These are phyloP conservation scores for Knoxia roxburghii DNA, from an alignment of 257 asterid genomes.

Conservation along the genomic window DNA sequence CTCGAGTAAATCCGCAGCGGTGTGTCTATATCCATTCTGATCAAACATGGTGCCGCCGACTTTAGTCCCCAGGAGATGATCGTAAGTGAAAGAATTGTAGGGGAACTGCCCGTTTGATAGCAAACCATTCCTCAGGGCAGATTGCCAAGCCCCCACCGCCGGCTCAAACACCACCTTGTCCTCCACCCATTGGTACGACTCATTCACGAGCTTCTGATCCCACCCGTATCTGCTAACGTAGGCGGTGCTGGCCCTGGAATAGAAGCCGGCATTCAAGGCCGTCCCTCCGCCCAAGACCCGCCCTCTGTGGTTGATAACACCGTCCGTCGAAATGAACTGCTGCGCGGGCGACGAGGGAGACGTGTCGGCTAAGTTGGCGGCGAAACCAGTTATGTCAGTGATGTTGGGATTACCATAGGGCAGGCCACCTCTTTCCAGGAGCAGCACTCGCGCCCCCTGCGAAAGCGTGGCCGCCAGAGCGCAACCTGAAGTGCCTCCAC, in stretches of 20 bases:
- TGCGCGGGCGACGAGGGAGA: slow-evolving; percentile 60
- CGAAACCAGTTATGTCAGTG: slow-evolving; percentile 33
- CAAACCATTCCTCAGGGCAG: slow-evolving; percentile 64
- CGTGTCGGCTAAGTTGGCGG: slow-evolving; percentile 30
- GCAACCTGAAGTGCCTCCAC: slow-evolving; percentile 88
- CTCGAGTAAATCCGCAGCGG: slow-evolving; percentile 73
- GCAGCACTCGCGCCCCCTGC: slow-evolving; percentile 38
- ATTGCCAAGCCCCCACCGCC: slow-evolving; percentile 46
- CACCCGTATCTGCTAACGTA: slow-evolving; percentile 42
- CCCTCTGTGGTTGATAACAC: slow-evolving; percentile 70
- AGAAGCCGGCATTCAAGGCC: slow-evolving; percentile 81
- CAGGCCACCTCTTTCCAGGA: slow-evolving; percentile 75
- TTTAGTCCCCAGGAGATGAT: slow-evolving; percentile 68
- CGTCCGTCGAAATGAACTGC: slow-evolving; percentile 66
- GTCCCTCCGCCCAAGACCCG: slow-evolving; percentile 77
- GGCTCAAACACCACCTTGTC: slow-evolving; percentile 60
- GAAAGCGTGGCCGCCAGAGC: slow-evolving; percentile 79
- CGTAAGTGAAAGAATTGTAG: slow-evolving; percentile 43
- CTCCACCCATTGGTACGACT: slow-evolving; percentile 81
- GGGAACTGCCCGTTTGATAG: slow-evolving; percentile 56
- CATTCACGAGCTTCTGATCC: slow-evolving; percentile 43
- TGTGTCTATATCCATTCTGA: slow-evolving; percentile 54
- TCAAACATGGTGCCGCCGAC: slow-evolving; percentile 69
- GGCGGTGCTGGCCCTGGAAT: slow-evolving; percentile 41
- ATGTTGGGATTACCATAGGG: slow-evolving; percentile 63